Evolutionary conservation across 192 early-diverging fungal species (phyloP).

Genomic region (Backusella circina): DNA sequence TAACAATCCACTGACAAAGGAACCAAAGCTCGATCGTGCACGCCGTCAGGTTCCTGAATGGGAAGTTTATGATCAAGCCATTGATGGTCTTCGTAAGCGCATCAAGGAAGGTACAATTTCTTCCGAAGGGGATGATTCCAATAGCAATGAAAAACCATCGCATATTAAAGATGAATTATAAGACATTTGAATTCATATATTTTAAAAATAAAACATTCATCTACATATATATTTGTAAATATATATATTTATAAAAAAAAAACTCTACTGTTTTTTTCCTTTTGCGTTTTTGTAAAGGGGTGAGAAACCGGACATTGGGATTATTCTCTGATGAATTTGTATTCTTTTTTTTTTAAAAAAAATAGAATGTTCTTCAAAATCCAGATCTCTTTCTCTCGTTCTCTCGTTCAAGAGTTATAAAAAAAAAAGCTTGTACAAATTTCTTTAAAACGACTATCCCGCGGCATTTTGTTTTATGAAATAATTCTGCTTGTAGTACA

Average conservation of each 20-base stretch:
- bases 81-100: conserved; percentile 19
- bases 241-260: neutral
- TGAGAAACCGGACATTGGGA: neutral
- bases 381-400: neutral
- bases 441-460: neutral
- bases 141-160: neutral
- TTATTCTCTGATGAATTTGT: neutral
- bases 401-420: no score
- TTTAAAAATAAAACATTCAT: neutral
- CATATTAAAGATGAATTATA: conserved; percentile 1
- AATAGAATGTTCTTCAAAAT: neutral
- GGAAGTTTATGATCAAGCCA: conserved; percentile 77
- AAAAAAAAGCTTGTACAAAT: neutral
- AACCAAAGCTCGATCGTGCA: conserved; percentile 96
- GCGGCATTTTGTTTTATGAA: neutral
- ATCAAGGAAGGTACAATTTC: neutral
- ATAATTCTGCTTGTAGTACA: neutral
- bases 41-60: conserved; percentile 92
- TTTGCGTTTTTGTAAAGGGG: neutral
- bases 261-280: neutral
- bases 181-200: neutral
- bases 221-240: neutral
- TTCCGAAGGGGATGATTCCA: neutral
- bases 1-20: conserved; percentile 98
- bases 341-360: no score